phyloP scores from a whole-genome alignment of 495 filamentous ascomycete genomes.

The Aspergillus steynii region DNA sequence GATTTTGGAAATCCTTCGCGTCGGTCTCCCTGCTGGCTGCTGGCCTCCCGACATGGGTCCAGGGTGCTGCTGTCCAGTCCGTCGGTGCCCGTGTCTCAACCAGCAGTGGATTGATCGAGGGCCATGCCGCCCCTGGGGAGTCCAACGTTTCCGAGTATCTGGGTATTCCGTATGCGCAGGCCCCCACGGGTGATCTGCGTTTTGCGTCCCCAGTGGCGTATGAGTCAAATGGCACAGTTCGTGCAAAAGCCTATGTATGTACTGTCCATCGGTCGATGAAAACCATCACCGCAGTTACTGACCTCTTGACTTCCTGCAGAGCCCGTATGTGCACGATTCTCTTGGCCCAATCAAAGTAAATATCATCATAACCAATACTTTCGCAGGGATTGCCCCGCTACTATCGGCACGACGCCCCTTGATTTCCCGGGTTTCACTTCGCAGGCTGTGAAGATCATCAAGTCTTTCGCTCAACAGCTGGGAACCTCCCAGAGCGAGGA shows the following conservation, averaged over 20 bases:
- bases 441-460: constrained; percentile 27
- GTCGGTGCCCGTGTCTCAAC: constrained; percentile 8
- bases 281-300: neutral
- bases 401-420: constrained; percentile 10
- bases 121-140: constrained; percentile 40
- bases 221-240: constrained; percentile 11
- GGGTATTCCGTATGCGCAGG: constrained; percentile 48
- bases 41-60: neutral
- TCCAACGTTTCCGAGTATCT: constrained; percentile 48
- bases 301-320: neutral
- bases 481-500: constrained; percentile 38
- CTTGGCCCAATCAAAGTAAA: neutral
- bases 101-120: constrained; percentile 41
- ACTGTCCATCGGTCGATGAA: neutral
- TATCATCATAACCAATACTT: constrained; percentile 12
- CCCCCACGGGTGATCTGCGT: constrained; percentile 46
- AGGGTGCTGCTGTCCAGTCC: neutral
- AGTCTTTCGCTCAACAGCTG: constrained; percentile 23
- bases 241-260: constrained; percentile 25
- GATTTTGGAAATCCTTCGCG: constrained; percentile 1
- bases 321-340: constrained; percentile 4
- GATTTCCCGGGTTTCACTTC: constrained; percentile 31
- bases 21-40: neutral
- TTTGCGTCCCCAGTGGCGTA: constrained; percentile 40
- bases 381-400: constrained; percentile 23